Base-by-base conservation (phyloP, 306 rosid species). In the Quercus suber region DNA sequence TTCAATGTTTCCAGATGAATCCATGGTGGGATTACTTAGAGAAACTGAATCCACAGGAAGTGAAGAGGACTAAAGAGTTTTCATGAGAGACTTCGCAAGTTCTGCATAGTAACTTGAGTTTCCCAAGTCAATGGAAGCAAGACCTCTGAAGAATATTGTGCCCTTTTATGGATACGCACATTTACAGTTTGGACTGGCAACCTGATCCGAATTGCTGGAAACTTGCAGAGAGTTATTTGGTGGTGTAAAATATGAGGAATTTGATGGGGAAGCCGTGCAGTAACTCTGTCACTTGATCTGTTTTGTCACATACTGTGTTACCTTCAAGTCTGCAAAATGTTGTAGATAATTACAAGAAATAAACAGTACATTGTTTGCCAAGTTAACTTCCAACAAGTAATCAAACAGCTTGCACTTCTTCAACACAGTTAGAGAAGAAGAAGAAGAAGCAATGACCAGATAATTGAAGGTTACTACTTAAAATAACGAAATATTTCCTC, bases 81-180 rank as follows among this genome's bases (percentile, higher is more conserved):
- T 0, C 75, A 18, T 53, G 63, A 90, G 87, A 2, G 1, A 1
- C 0, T n/a, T 35, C 80, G 86, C 84, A 53, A 91, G 87, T 1
- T 1, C 11, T 45, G 0, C 51, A 86, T 57, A 86, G 60, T 58
- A 56, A 43, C 80, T 70, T 12, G 41, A 2, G 81, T 83, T 90
- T 28, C 4, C 70, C 81, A 83, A 81, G 80, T 74, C 87, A 7
- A 92, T 83, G 89, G 89, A 84, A 31, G 83, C 55, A 51, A 88
- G 89, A 59, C 89, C 89, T 89, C 90, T 83, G 82, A 93, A 85
- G 75, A 6, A 2, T 20, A 93, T 82, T 69, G 79, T 83, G 71
- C 97, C 98, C 6, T 82, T 43, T 76, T 81, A 93, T 72, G 98
- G 94, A 76, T 86, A 82, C 63, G 87, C 83, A 73, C 98, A 93